Evolutionary conservation across 495 filamentous ascomycete species (phyloP), one percentile per base, ranked within the genome.

Genomic region (Hypoxylon fuscum): DNA sequence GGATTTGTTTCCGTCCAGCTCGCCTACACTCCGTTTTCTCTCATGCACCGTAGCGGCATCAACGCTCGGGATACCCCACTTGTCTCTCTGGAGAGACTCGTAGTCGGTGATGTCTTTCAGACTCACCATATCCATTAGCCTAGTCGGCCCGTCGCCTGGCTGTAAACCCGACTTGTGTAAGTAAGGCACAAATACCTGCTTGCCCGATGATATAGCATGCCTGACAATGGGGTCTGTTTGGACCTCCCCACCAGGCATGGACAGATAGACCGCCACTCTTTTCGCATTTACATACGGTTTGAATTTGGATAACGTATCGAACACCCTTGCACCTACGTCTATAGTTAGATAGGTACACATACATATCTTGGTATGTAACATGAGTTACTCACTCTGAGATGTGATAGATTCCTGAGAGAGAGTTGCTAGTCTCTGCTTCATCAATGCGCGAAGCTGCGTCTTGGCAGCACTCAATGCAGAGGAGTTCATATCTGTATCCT

Each of bases 61-160:
- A 50, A 95, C 82, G 21, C 88, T 90, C 2, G 95, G 95, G 57
- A 98, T 98, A 6, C 93, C 95, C 95, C 95, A 98, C 59, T 77
- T 83, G 70, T 98, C 96, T 20, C 80, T 83, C 52, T 87, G 74
- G 25, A 97, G 77, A 7, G 83, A 81, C 60, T 89, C 85, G 73
- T 90, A 97, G 69, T 98, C 95, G 12, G 78, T 74, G 38, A 88
- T 71, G 21, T 87, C 88, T 45, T 79, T 75, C 55, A 98, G 78
- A 46, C 87, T 85, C 1, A 98, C 82, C 95, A 98, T 97, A 64
- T 97, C 92, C 93, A 98, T 98, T 15, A 91, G 79, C 18, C 85
- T 87, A 1, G 79, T 74, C 14, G 85, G 86, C 6, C 76, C 76
- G 15, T 75, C 72, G 22, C 75, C 59, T 5, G 72, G 69, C 21